Evolutionary conservation across 495 filamentous ascomycete species (phyloP).

Genomic region (Aeminium ludgeri): DNA sequence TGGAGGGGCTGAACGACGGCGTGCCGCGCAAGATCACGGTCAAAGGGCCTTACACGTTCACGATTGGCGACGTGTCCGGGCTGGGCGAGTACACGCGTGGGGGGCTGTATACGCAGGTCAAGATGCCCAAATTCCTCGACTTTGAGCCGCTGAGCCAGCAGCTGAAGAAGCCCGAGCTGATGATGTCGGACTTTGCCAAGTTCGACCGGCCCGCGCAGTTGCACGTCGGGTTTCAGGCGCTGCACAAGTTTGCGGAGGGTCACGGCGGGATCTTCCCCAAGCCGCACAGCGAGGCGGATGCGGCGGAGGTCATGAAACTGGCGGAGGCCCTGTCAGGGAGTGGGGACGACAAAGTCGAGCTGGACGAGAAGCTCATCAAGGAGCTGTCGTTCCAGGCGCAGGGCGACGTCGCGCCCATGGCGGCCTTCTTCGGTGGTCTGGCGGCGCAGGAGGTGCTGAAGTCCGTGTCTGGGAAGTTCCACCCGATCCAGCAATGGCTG

Average conservation of each 20-base stretch:
- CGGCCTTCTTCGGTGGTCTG: constrained; percentile 88
- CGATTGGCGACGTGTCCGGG: constrained; percentile 80
- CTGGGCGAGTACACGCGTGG: constrained; percentile 73
- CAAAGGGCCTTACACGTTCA: constrained; percentile 93
- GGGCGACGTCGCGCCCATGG: constrained; percentile 80
- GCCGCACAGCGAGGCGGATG: constrained; percentile 72
- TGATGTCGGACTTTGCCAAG: constrained; percentile 93
- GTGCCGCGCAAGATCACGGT: constrained; percentile 80
- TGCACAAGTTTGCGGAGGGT: constrained; percentile 62
- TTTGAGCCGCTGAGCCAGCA: constrained; percentile 66
- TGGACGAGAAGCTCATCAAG: constrained; percentile 81
- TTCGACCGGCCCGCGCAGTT: constrained; percentile 86
- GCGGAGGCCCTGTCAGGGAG: constrained; percentile 49
- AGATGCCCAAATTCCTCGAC: constrained; percentile 88
- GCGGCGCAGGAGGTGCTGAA: constrained; percentile 94
- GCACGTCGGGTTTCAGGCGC: constrained; percentile 81
- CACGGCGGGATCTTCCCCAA: constrained; percentile 55
- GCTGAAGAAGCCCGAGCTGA: constrained; percentile 68
- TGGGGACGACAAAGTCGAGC: constrained; percentile 56
- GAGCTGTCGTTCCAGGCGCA: constrained; percentile 93
- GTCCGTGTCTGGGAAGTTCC: constrained; percentile 93
- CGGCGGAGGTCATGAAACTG: constrained; percentile 53
- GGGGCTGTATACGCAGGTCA: constrained; percentile 84
- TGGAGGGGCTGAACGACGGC: constrained; percentile 71
- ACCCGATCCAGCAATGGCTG: constrained; percentile 78